A percentile compares a stretch with the other conserved stretches of the same genome.
Evolutionary conservation across 148 eudicot genomes (phyloP).

Genomic region (Rheum nobile): DNA sequence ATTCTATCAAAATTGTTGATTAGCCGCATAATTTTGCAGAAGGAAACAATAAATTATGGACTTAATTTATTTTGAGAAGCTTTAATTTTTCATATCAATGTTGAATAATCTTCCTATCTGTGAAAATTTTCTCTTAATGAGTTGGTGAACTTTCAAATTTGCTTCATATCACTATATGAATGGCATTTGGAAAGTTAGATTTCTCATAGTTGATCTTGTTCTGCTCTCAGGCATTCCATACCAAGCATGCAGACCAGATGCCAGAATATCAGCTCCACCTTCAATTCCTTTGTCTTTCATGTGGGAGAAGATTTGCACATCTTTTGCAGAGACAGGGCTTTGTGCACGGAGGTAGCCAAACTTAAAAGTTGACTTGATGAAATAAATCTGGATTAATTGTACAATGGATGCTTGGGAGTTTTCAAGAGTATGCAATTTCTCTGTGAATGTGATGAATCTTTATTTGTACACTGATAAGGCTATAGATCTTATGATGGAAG

Average conservation of each 20-base stretch:
- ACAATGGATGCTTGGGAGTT: background rate
- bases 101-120: background rate
- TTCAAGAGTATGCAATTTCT: background rate
- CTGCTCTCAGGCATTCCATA: slow-evolving; percentile 19
- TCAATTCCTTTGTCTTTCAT: slow-evolving; percentile 16
- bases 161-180: background rate
- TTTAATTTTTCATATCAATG: background rate
- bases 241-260: slow-evolving; percentile 17
- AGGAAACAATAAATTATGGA: background rate
- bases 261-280: slow-evolving; percentile 7
- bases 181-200: background rate
- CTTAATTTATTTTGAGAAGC: background rate
- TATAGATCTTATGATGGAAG: background rate
- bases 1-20: background rate
- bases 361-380: background rate
- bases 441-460: background rate
- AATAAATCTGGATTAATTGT: background rate
- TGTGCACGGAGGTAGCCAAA: slow-evolving; percentile 21
- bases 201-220: background rate
- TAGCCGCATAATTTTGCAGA: background rate
- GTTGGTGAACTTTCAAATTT: background rate
- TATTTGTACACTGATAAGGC: background rate
- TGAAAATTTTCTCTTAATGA: background rate
- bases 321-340: slow-evolving; percentile 11
- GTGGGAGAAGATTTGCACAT: slow-evolving; percentile 11